phyloP scores from a whole-genome alignment of 371 early-diverging fungal genomes.

The Ordospora colligata region DNA sequence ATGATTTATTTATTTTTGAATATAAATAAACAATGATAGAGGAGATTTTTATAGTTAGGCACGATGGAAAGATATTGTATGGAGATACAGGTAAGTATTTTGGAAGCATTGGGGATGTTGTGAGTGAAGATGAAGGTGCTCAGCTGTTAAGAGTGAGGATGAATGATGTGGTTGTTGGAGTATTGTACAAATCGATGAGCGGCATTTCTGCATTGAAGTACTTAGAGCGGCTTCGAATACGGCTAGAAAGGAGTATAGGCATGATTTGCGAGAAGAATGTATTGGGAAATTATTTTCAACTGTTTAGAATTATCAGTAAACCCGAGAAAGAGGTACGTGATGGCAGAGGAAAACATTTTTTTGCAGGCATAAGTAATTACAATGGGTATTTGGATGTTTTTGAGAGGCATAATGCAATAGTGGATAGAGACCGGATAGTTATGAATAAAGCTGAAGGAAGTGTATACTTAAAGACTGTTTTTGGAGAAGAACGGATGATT shows the following conservation, averaged over 20 bases:
- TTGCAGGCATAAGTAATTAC: background rate
- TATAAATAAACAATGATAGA: conserved; percentile 16
- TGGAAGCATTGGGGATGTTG: background rate
- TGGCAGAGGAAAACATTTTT: background rate
- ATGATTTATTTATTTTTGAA: background rate
- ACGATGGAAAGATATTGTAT: background rate
- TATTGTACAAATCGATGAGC: conserved; percentile 3
- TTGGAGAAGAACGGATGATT: background rate
- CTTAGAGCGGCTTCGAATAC: background rate
- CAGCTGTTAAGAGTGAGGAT: background rate
- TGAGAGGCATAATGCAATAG: background rate
- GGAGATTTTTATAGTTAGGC: conserved; percentile 25
- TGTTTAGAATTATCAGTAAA: background rate
- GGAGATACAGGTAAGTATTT: conserved; percentile 1
- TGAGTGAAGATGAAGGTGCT: background rate
- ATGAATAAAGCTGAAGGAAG: background rate
- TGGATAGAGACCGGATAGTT: background rate
- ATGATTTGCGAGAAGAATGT: background rate
- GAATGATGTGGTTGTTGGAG: conserved; percentile 8
- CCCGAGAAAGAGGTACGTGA: background rate
- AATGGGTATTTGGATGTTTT: conserved; percentile 23
- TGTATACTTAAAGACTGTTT: background rate
- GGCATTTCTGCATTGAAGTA: background rate
- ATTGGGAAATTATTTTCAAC: conserved; percentile 11
- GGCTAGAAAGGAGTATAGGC: background rate